phyloP scores from a whole-genome alignment of 2,329 filamentous ascomycete genomes.

The Colletotrichum magnum region DNA sequence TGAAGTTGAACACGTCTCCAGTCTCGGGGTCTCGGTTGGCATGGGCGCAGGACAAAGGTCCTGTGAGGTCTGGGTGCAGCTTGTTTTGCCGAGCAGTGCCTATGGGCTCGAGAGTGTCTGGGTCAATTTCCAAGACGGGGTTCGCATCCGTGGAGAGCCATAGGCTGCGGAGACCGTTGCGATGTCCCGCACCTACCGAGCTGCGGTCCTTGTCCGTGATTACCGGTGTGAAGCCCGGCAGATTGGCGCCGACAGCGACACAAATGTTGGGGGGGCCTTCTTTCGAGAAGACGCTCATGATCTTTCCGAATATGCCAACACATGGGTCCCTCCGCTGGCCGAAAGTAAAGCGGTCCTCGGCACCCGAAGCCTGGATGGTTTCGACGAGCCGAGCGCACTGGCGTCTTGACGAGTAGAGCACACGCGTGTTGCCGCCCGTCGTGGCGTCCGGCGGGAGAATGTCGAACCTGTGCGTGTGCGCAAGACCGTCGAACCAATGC shows the following conservation, averaged over 20 bases:
- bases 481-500: constrained; percentile 88
- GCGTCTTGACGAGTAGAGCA: constrained; percentile 80
- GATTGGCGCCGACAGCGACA: constrained; percentile 76
- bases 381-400: constrained; percentile 76
- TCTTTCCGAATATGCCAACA: constrained; percentile 79
- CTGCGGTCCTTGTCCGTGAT: constrained; percentile 26
- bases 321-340: constrained; percentile 82
- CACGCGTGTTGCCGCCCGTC: constrained; percentile 52
- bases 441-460: constrained; percentile 61
- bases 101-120: constrained; percentile 80
- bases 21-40: constrained; percentile 78
- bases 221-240: constrained; percentile 66
- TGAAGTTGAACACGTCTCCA: constrained; percentile 86
- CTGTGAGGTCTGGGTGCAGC: constrained; percentile 78
- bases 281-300: constrained; percentile 71
- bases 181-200: constrained; percentile 38
- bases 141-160: constrained; percentile 71
- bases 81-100: constrained; percentile 70
- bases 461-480: constrained; percentile 80
- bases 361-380: constrained; percentile 72
- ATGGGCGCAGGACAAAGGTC: constrained; percentile 79
- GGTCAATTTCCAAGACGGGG: constrained; percentile 73
- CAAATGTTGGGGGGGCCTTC: constrained; percentile 69
- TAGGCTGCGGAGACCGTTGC: constrained; percentile 57
- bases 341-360: constrained; percentile 72